Conservation (phyloP, 139 green algal genomes). For the Ettlia oleoabundans region DNA sequence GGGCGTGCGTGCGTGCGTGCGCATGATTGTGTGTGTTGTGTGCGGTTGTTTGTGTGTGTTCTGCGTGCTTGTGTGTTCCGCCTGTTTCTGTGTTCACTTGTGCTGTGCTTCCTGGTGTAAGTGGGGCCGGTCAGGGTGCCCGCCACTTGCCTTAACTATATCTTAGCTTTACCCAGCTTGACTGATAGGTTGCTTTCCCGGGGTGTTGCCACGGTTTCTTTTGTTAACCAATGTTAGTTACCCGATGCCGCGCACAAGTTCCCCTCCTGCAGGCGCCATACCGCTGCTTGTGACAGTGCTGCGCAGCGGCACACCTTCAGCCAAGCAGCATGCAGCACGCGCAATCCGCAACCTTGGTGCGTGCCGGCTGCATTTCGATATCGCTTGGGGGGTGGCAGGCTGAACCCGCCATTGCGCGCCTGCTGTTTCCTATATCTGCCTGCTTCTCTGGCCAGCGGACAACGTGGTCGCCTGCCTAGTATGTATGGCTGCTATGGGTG, state of each 20-base stretch:
- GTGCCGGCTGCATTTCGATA: neutral
- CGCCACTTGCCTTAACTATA: neutral
- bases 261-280: slow-evolving; percentile 25
- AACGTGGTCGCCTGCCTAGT: neutral
- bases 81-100: too few relatives aligned
- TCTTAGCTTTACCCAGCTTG: neutral
- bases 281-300: slow-evolving; percentile 33
- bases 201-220: neutral
- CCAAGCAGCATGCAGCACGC: slow-evolving; percentile 44
- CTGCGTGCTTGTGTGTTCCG: too few relatives aligned
- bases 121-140: too few relatives aligned
- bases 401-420: too few relatives aligned
- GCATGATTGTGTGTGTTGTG: too few relatives aligned
- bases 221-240: neutral
- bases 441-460: neutral
- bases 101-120: neutral
- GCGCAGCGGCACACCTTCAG: slow-evolving; percentile 17
- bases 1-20: neutral
- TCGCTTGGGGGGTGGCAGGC: neutral
- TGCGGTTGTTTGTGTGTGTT: too few relatives aligned
- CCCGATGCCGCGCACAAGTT: neutral
- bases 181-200: too few relatives aligned
- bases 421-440: neutral
- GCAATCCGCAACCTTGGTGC: slow-evolving; percentile 46
- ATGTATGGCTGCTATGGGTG: too few relatives aligned